Evolutionary conservation across 306 rosid genomes (phyloP), one percentile per base, ranked within the genome.

Genomic region (Urtica urens): DNA sequence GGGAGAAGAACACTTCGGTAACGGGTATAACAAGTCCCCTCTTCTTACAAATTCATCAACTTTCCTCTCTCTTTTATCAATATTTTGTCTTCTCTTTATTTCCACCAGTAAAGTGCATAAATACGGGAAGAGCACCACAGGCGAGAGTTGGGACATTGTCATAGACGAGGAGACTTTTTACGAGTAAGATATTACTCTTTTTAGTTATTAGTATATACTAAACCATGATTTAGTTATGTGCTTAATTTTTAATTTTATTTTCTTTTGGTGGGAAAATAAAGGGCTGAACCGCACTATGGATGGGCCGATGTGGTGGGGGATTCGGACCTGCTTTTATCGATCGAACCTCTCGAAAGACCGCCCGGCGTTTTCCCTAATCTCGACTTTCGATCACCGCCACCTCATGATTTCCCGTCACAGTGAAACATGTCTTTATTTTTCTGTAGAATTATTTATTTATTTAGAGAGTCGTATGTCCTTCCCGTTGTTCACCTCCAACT

Each of bases 1-100:
- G 97, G 95, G 97, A 39, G 97, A 90, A 67, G 95, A 84, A 65
- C 97, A 90, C 81, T 84, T 84, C 5, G 97, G 97, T 81, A 90
- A 90, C 31, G 95, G 92, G 97, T 90, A 81, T 20, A 70, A 47
- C 28, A 59, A 46, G 9, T 0, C 21, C 43, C 70, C 38, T 42
- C 9, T 18, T 42, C 4, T 40, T 30, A 15, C 41, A 15, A 8
- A 24, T 29, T 24, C 35, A 28, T 3, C n/a, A 47, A 47, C 24
- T 49, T 6, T 10, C 10, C 2, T 21, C 7, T 59, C 24, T 30
- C 23, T 59, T 18, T 30, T 18, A 21, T 30, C n/a, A n/a, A n/a
- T n/a, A n/a, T n/a, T 22, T 4, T n/a, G 19, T 14, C 3, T 23
- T 9, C 8, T 5, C 23, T 50, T 25, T 54, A 38, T 55, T 40